Conservation (phyloP, 768 basidiomycete species). For the Coprinopsis cinerea region DNA sequence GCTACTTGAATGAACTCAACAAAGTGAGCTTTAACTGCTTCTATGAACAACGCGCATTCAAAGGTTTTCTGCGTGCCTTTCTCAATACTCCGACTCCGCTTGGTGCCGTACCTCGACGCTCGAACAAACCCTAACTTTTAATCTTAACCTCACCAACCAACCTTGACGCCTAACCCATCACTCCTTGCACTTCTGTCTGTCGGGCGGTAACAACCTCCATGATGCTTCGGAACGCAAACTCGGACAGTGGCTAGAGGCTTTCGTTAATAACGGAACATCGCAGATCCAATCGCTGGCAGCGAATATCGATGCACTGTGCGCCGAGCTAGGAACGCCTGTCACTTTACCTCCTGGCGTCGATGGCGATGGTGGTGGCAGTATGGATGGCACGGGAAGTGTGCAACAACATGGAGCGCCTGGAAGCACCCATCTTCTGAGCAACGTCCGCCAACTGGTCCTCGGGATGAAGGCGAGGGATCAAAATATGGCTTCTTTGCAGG, state of each 20-base stretch:
- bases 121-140: no score
- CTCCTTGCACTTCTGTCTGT: no score
- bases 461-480: conserved; percentile 31
- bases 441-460: conserved; percentile 30
- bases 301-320: conserved; percentile 55
- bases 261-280: conserved; percentile 70
- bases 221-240: no score
- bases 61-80: background rate
- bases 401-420: conserved; percentile 8
- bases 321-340: conserved; percentile 38
- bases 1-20: conserved; percentile 77
- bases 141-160: background rate
- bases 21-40: conserved; percentile 32
- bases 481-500: conserved; percentile 31
- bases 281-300: conserved; percentile 61
- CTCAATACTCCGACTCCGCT: no score
- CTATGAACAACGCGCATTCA: no score
- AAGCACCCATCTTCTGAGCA: conserved; percentile 24
- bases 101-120: no score
- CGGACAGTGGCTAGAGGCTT: conserved; percentile 73
- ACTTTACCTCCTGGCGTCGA: background rate
- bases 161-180: no score
- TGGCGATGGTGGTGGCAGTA: background rate
- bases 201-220: no score
- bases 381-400: background rate